Evolutionary conservation across 2,329 filamentous ascomycete species (phyloP).

Genomic region (Fusarium udum): DNA sequence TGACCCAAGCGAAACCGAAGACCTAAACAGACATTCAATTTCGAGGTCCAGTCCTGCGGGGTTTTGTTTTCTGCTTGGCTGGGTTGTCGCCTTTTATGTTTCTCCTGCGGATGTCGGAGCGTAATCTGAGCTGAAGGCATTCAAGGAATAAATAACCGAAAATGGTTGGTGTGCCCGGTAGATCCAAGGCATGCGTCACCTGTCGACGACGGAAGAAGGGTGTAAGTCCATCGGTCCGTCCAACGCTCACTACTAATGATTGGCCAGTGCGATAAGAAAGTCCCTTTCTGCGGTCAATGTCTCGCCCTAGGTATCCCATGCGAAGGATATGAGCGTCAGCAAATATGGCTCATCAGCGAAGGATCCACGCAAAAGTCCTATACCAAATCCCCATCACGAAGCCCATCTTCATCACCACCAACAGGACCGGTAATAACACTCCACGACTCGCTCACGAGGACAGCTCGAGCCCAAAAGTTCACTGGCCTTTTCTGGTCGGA

Average conservation of each 20-base stretch:
- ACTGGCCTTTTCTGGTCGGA: conserved; percentile 18
- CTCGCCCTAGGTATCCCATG: background rate
- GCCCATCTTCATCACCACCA: background rate
- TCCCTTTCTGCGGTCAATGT: conserved; percentile 3
- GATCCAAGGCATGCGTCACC: conserved; percentile 18
- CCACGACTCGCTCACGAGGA: background rate
- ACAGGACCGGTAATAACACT: background rate
- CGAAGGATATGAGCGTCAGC: background rate
- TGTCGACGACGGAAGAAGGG: conserved; percentile 19
- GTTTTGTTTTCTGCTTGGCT: too few relatives aligned
- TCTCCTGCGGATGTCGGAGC: background rate
- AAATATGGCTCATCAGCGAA: conserved; percentile 20
- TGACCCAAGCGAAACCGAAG: background rate
- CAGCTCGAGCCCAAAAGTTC: conserved; percentile 10
- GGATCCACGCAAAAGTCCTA: background rate
- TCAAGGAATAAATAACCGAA: rapidly evolving
- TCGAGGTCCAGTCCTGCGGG: background rate
- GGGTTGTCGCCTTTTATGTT: background rate
- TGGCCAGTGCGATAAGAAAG: conserved; percentile 12
- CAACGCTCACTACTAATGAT: rapidly evolving
- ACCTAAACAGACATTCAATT: background rate
- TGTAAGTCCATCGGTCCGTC: background rate
- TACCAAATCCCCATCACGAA: background rate
- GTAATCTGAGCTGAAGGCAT: too few relatives aligned
- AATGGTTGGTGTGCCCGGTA: conserved; percentile 24